Evolutionary conservation across 495 filamentous ascomycete genomes (phyloP), one percentile per base, ranked within the genome.

Genomic region (Aspergillus affinis): DNA sequence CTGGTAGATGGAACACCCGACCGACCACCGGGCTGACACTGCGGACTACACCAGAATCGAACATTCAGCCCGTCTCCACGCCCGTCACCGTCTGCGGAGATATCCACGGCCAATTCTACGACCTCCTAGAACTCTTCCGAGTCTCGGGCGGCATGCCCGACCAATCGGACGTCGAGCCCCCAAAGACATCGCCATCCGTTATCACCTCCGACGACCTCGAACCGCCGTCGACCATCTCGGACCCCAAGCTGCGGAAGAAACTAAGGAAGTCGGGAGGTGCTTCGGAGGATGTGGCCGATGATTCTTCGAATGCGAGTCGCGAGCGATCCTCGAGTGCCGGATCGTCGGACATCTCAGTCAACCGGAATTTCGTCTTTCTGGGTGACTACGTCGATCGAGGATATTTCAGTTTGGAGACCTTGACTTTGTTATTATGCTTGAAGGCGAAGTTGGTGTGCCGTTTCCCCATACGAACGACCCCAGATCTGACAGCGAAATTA

Each of bases 51-150:
- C 13, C 51, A 96, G 94, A 98, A 81, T 96, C 92, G 54, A 98
- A 98, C 73, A 97, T 98, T 32, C 93, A 97, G 70, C 94, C 95
- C 20, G 94, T 98, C 29, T 84, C 86, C 17, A 96, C 95, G 0
- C 94, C 94, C n/a, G 94, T 98, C 55, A 98, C 94, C 29, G 88
- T 98, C 64, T 98, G 94, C 69, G 94, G 94, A 68, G 94, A 98
- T 71, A 97, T 98, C 65, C 94, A 98, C 75, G 94, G 94, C 67
- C 94, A 98, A 78, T 98, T 97, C 76, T 98, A 98, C 81, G 94
- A 98, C 74, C 82, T 98, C 7, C 84, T 98, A 52, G 94, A 98
- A 75, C 86, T 98, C 29, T 98, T 98, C 78, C 89, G 91, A 47
- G 93, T 98, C 6, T 92, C 92, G 20, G 94, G 94, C 53, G 94